A percentile compares a stretch with the other conserved stretches of the same genome.
phyloP scores from a whole-genome alignment of 106 monocot species.

The Amphibolis antarctica region DNA sequence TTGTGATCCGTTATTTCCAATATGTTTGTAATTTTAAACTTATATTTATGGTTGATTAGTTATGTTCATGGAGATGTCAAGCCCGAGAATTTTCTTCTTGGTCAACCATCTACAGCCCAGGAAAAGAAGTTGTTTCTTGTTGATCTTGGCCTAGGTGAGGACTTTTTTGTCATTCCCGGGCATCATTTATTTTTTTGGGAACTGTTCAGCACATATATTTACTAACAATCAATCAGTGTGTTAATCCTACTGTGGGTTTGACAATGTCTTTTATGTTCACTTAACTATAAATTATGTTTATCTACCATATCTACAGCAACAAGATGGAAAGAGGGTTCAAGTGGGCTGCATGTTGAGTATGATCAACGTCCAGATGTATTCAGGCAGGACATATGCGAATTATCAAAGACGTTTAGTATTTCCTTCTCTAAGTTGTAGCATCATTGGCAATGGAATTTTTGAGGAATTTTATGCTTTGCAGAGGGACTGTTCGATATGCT shows the following conservation, averaged over 20 bases:
- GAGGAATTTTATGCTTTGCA: conserved; percentile 7
- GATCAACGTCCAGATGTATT: conserved; percentile 88
- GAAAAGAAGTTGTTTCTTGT: conserved; percentile 93
- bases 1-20: neutral
- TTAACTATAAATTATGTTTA: neutral
- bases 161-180: neutral
- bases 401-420: neutral
- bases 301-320: conserved; percentile 36
- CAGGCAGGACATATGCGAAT: conserved; percentile 20
- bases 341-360: conserved; percentile 61
- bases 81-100: conserved; percentile 95
- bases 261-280: neutral
- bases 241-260: neutral
- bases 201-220: neutral
- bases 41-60: conserved; percentile 17
- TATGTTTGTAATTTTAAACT: neutral
- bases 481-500: conserved; percentile 86
- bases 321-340: conserved; percentile 58
- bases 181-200: too few species aligned
- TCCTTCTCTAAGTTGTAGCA: neutral
- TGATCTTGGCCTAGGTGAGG: conserved; percentile 89
- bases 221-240: neutral
- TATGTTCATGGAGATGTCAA: conserved; percentile 99
- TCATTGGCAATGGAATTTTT: neutral
- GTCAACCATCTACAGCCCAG: conserved; percentile 63